phyloP scores from a whole-genome alignment of 2,329 filamentous ascomycete species.

The Fusarium coicis region DNA sequence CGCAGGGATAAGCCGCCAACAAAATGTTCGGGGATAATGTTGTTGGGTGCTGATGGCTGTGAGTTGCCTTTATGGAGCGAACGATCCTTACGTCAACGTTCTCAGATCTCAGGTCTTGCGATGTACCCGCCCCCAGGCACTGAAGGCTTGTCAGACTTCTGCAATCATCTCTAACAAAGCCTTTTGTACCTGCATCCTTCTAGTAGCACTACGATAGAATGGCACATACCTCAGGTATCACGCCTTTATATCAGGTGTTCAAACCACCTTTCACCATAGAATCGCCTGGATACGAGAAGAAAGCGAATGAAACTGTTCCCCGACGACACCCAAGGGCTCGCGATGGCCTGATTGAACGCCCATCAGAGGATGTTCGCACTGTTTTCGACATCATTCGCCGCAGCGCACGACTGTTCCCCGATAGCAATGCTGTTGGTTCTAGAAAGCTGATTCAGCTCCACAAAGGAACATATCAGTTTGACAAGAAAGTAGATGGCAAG shows the following conservation, averaged over 20 bases:
- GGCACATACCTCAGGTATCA: slow-evolving; percentile 47
- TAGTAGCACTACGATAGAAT: neutral
- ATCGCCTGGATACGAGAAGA: slow-evolving; percentile 70
- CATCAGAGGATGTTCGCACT: slow-evolving; percentile 75
- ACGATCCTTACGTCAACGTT: neutral
- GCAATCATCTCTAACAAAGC: neutral
- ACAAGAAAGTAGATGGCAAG: slow-evolving; percentile 85
- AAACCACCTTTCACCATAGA: slow-evolving; percentile 81
- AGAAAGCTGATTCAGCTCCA: slow-evolving; percentile 81
- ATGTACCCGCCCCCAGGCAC: no score
- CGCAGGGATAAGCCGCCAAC: neutral
- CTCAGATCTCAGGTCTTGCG: neutral
- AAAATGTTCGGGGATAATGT: neutral
- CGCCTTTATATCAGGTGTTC: slow-evolving; percentile 68
- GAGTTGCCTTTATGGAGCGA: neutral
- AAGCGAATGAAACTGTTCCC: slow-evolving; percentile 84
- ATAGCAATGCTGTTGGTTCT: slow-evolving; percentile 72
- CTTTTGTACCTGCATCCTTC: neutral
- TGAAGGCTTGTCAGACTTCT: no score
- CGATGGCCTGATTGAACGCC: slow-evolving; percentile 73
- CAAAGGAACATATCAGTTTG: slow-evolving; percentile 84
- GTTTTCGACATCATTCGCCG: slow-evolving; percentile 81
- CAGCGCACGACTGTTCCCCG: slow-evolving; percentile 69
- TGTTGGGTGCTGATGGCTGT: neutral
- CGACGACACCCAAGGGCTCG: slow-evolving; percentile 77